Conservation (phyloP, 805 yeast species). For the Debaryomyces castellii region DNA sequence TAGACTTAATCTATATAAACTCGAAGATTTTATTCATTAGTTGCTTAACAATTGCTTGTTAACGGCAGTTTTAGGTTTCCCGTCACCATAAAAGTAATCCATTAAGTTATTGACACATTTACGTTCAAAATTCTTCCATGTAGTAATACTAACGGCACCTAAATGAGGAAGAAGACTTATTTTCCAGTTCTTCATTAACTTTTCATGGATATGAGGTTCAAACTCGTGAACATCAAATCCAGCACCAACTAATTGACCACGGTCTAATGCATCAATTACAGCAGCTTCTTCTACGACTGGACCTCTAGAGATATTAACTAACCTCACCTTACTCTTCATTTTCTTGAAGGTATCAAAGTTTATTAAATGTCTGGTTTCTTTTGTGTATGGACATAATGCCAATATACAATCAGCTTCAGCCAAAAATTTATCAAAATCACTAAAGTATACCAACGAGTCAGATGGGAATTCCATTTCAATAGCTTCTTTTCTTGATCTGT, state of each 20-base stretch:
- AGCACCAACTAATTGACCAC: constrained; percentile 42
- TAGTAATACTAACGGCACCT: constrained; percentile 35
- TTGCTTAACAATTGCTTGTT: no score
- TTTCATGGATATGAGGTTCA: constrained; percentile 36
- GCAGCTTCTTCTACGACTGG: constrained; percentile 41
- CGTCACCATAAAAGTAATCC: background rate
- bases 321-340: constrained; percentile 23
- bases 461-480: constrained; percentile 23
- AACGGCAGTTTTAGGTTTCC: no score
- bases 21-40: no score
- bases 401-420: constrained; percentile 28
- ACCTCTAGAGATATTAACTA: constrained; percentile 40
- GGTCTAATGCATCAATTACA: constrained; percentile 36
- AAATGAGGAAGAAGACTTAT: constrained; percentile 37
- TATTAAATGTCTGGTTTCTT: constrained; percentile 37
- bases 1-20: no score
- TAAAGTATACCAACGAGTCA: constrained; percentile 27
- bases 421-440: constrained; percentile 21
- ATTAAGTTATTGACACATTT: constrained; percentile 31
- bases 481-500: constrained; percentile 28
- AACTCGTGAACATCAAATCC: constrained; percentile 45
- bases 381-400: constrained; percentile 38
- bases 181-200: constrained; percentile 30
- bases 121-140: constrained; percentile 36
- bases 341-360: constrained; percentile 27